Evolutionary conservation across 2,329 filamentous ascomycete species (phyloP), one percentile per base, ranked within the genome.

Genomic region (Colletotrichum ledebouriae): DNA sequence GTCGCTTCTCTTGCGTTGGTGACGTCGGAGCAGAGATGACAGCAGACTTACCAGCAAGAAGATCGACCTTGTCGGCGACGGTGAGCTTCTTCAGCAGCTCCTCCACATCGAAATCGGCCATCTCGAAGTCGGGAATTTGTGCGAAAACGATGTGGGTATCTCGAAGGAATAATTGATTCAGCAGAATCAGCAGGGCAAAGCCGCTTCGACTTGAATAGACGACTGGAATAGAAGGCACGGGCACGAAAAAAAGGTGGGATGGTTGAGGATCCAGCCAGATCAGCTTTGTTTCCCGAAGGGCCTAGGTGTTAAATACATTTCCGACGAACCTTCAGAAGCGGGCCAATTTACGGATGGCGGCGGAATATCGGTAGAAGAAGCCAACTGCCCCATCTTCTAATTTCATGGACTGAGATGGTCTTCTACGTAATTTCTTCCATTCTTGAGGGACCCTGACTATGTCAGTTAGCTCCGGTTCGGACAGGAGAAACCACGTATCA

Each of bases 51-150:
- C 84, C 85, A 53, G 85, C 80, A 58, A 88, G 78, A 49, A 88
- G 78, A 47, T 85, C 83, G 56, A 86, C 81, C 75, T 88, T 88
- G 73, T 88, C 85, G 4, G 77, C 74, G 56, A 84, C 75, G 11
- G 81, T 83, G 63, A 88, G 83, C 79, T 86, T 86, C 73, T 84
- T 83, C 49, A 88, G 79, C 34, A 86, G 76, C 68, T 83, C 81
- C 63, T 87, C 85, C 9, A 88, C 84, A 60, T 88, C 79, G 46
- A 88, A 81, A 71, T 86, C 80, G 34, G 83, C 82, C 67, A 69
- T 69, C 62, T 39, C 53, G 52, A 52, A 13, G 20, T 42, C 52
- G 10, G 13, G 3, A 20, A 34, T 47, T 25, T 9, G 53, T 9
- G 13, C 15, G 22, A 9, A 42, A 50, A 59, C 20, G 25, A 17